A percentile compares a stretch with the other conserved stretches of the same genome.
Conservation (phyloP, 2,329 filamentous ascomycete species). For the Pseudopyricularia javanii region DNA sequence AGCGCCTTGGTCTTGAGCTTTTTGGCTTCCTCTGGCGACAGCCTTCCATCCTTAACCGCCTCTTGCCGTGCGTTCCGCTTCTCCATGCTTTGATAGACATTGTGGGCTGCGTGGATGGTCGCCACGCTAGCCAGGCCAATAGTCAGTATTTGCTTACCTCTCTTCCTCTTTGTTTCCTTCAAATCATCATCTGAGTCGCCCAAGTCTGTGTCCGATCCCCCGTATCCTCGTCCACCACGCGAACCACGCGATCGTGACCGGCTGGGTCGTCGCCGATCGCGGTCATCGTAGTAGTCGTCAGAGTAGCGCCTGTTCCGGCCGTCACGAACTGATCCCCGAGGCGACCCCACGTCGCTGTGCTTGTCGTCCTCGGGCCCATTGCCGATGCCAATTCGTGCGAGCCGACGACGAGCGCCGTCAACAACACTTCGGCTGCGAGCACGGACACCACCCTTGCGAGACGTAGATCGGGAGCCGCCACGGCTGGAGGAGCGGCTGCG, state of each 20-base stretch:
- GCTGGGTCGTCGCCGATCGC: conserved; percentile 20
- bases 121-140: conserved; percentile 44
- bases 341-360: conserved; percentile 8
- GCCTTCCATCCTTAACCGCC: conserved; percentile 39
- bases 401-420: conserved; percentile 45
- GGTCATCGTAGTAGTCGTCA: conserved; percentile 34
- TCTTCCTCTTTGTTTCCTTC: conserved; percentile 41
- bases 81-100: conserved; percentile 46
- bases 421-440: conserved; percentile 56
- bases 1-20: conserved; percentile 45
- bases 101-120: conserved; percentile 48
- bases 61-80: conserved; percentile 39
- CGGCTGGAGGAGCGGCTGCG: conserved; percentile 36
- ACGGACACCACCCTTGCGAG: conserved; percentile 21
- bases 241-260: conserved; percentile 21
- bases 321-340: conserved; percentile 7
- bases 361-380: conserved; percentile 31
- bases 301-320: conserved; percentile 15
- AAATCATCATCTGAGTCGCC: conserved; percentile 46
- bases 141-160: conserved; percentile 49
- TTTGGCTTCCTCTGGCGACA: conserved; percentile 37
- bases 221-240: conserved; percentile 6
- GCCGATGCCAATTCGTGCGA: conserved; percentile 50
- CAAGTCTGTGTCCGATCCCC: conserved; percentile 36
- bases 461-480: conserved; percentile 29